Percentiles rank a stretch among this genome's conserved stretches.
Conservation (phyloP, 331 rosid species). For the Arachis monticola region DNA sequence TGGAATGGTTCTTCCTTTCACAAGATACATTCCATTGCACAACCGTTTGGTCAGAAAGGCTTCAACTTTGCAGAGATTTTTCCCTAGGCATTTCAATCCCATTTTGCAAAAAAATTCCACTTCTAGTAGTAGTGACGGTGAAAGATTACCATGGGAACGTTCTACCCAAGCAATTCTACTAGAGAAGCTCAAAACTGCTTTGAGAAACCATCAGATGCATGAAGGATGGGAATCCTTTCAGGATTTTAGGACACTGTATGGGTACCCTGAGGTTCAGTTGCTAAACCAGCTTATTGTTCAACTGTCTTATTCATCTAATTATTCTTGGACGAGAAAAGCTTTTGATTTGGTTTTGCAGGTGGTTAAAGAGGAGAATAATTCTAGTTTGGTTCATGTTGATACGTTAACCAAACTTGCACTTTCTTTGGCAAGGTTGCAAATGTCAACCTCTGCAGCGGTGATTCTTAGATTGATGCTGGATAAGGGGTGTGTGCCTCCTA, state of each 20-base stretch:
- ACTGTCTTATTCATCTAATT: constrained; percentile 65
- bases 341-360: constrained; percentile 62
- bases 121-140: constrained; percentile 23
- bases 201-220: constrained; percentile 57
- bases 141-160: constrained; percentile 77
- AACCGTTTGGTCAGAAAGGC: constrained; percentile 32
- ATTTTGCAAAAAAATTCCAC: constrained; percentile 43
- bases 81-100: constrained; percentile 21
- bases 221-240: constrained; percentile 80
- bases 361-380: constrained; percentile 59
- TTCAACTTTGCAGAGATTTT: constrained; percentile 23
- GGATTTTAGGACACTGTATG: constrained; percentile 71
- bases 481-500: constrained; percentile 51
- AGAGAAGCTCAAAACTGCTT: constrained; percentile 61
- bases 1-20: constrained; percentile 44
- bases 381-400: constrained; percentile 59
- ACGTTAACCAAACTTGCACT: constrained; percentile 65
- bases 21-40: constrained; percentile 32
- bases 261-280: constrained; percentile 65
- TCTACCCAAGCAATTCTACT: constrained; percentile 58
- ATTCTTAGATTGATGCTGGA: constrained; percentile 70
- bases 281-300: constrained; percentile 64
- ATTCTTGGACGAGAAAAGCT: constrained; percentile 59
- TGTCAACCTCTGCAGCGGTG: constrained; percentile 55
- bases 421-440: constrained; percentile 74